Evolutionary conservation across 306 rosid species (phyloP).

Genomic region (Vigna hirtella): DNA sequence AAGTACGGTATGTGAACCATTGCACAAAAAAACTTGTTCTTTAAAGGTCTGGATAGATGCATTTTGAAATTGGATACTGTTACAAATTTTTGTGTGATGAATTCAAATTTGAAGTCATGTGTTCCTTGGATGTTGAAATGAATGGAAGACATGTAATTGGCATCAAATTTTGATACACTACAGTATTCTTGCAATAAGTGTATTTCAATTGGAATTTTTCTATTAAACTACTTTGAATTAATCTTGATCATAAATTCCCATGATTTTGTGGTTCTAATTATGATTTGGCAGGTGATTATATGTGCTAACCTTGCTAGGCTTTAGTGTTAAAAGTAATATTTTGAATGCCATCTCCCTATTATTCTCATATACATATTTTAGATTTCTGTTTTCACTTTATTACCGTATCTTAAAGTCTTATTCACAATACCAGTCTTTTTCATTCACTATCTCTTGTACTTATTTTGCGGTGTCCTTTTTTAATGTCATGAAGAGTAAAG

Average conservation of each 20-base stretch:
- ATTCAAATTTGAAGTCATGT: neutral
- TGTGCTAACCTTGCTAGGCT: slow-evolving; percentile 6
- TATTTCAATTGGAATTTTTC: slow-evolving; percentile 14
- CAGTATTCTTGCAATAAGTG: neutral
- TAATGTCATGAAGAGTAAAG: slow-evolving; percentile 66
- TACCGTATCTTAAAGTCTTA: neutral
- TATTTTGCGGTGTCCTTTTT: slow-evolving; percentile 36
- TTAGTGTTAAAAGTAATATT: slow-evolving; percentile 8
- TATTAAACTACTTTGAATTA: neutral
- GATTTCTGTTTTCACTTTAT: slow-evolving; percentile 5
- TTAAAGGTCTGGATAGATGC: slow-evolving; percentile 25
- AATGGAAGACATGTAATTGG: slow-evolving; percentile 13
- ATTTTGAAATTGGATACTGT: slow-evolving; percentile 17
- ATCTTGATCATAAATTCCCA: neutral
- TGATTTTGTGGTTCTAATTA: slow-evolving; percentile 22
- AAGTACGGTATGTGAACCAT: slow-evolving; percentile 65
- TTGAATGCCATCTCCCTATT: slow-evolving; percentile 21
- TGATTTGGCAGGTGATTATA: slow-evolving; percentile 1
- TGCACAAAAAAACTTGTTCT: slow-evolving; percentile 29
- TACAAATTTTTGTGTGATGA: slow-evolving; percentile 1
- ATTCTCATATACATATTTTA: neutral
- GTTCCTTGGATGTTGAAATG: slow-evolving; percentile 33
- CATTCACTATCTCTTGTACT: slow-evolving; percentile 17
- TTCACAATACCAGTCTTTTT: neutral
- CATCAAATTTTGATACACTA: slow-evolving; percentile 8